Evolutionary conservation across 2,329 filamentous ascomycete species (phyloP).

Genomic region (Calonectria hongkongensis): DNA sequence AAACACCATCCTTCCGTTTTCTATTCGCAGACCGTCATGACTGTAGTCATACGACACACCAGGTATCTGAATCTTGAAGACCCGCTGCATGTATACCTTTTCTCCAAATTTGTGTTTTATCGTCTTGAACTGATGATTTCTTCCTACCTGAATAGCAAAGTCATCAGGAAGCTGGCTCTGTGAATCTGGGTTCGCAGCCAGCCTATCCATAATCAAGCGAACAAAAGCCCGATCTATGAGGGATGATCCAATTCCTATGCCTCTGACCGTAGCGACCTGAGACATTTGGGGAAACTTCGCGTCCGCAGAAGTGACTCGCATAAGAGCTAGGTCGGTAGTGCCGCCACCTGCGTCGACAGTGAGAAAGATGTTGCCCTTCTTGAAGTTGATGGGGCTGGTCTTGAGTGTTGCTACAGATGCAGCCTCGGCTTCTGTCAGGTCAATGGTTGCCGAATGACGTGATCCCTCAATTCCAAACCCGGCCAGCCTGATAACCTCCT

Average conservation of each 20-base stretch:
- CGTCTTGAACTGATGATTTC: slow-evolving; percentile 62
- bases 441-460: slow-evolving; percentile 62
- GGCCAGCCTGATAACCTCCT: slow-evolving; percentile 66
- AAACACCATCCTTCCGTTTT: slow-evolving; percentile 63
- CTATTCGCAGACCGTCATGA: slow-evolving; percentile 61
- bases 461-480: slow-evolving; percentile 69
- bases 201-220: slow-evolving; percentile 60
- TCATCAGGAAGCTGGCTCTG: slow-evolving; percentile 62
- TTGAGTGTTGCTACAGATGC: slow-evolving; percentile 68
- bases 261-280: slow-evolving; percentile 63
- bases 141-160: slow-evolving; percentile 60
- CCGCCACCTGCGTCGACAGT: slow-evolving; percentile 68
- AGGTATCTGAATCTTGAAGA: slow-evolving; percentile 65
- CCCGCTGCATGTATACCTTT: slow-evolving; percentile 62
- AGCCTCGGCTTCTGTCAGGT: slow-evolving; percentile 69
- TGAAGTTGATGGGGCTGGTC: slow-evolving; percentile 62
- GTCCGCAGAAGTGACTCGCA: slow-evolving; percentile 61
- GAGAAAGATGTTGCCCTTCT: slow-evolving; percentile 63
- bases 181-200: slow-evolving; percentile 61
- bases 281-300: slow-evolving; percentile 55
- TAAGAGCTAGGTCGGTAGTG: slow-evolving; percentile 67
- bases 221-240: slow-evolving; percentile 67
- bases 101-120: slow-evolving; percentile 67
- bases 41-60: slow-evolving; percentile 64
- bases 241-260: slow-evolving; percentile 66